These are phyloP conservation scores for Malania oleifera DNA, from an alignment of 164 flowering plant species.

Conservation along the genomic window DNA sequence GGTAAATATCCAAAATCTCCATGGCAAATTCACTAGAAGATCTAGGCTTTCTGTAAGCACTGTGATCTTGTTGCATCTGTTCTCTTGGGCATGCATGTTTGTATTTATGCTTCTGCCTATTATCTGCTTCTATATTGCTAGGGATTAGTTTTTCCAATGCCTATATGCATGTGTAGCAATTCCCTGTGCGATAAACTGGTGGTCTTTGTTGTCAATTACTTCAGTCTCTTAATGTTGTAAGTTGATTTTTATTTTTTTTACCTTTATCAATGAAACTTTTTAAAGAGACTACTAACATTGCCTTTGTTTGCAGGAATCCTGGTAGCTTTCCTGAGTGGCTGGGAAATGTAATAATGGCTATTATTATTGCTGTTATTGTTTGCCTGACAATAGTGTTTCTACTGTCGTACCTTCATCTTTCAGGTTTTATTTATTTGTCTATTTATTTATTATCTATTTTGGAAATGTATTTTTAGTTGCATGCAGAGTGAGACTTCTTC, in stretches of 20 bases:
- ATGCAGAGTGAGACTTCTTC: neutral
- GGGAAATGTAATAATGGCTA: conserved; percentile 54
- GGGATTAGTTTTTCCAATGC: too few relatives aligned
- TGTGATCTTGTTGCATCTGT: too few relatives aligned
- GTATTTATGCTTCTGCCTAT: too few relatives aligned
- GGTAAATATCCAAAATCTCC: too few relatives aligned
- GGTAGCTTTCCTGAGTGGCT: conserved; percentile 86
- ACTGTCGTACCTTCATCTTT: conserved; percentile 78
- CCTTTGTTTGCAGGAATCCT: conserved; percentile 60
- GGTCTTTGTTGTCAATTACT: neutral
- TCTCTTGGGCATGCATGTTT: too few relatives aligned
- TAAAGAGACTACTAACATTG: neutral
- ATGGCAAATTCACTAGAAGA: too few relatives aligned
- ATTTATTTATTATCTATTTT: neutral
- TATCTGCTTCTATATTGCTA: too few relatives aligned
- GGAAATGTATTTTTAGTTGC: neutral
- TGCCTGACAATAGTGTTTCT: conserved; percentile 81
- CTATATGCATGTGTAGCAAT: too few relatives aligned
- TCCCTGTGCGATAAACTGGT: too few relatives aligned
- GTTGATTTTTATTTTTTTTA: too few relatives aligned
- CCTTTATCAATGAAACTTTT: too few relatives aligned
- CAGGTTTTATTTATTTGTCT: conserved; percentile 47
- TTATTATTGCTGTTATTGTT: conserved; percentile 44
- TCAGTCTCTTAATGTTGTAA: neutral
- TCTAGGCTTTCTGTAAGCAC: too few relatives aligned